Conservation (phyloP, 2,329 filamentous ascomycete species). For the Botrytis elliptica region DNA sequence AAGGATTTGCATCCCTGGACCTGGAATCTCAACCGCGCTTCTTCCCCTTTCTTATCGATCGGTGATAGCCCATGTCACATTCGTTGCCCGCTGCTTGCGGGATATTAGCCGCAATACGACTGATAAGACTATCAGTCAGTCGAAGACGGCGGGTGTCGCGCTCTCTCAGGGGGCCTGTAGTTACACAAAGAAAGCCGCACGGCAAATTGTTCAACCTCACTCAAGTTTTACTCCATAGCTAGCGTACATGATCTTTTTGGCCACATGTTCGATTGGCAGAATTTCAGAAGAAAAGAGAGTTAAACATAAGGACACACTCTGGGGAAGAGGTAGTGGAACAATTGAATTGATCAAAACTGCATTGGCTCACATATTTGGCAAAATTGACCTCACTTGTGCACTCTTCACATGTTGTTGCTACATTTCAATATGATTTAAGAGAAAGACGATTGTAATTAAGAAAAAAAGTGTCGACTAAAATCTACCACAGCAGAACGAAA, state of each 20-base stretch:
- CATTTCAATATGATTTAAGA: neutral
- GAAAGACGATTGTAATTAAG: slow-evolving; percentile 10
- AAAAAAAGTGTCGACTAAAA: slow-evolving; percentile 20
- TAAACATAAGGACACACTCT: neutral
- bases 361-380: neutral
- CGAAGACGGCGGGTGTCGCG: slow-evolving; percentile 9
- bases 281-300: neutral
- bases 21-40: slow-evolving; percentile 6
- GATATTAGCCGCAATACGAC: slow-evolving; percentile 15
- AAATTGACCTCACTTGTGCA: neutral
- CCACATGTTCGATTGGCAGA: neutral
- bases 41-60: slow-evolving; percentile 11
- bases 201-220: slow-evolving; percentile 18
- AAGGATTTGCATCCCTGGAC: slow-evolving; percentile 22
- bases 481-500: slow-evolving; percentile 23
- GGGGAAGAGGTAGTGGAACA: neutral
- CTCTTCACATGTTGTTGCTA: neutral
- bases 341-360: neutral
- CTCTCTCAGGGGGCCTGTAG: slow-evolving; percentile 4
- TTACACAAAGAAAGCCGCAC: slow-evolving; percentile 18
- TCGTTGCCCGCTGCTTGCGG: slow-evolving; percentile 3
- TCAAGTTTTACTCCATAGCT: neutral
- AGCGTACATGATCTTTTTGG: neutral
- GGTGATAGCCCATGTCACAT: neutral
- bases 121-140: slow-evolving; percentile 2